Percentiles rank a stretch among this genome's conserved stretches.
Conservation (phyloP, 371 early-diverging fungal genomes). For the Saksenaea vasiformis region DNA sequence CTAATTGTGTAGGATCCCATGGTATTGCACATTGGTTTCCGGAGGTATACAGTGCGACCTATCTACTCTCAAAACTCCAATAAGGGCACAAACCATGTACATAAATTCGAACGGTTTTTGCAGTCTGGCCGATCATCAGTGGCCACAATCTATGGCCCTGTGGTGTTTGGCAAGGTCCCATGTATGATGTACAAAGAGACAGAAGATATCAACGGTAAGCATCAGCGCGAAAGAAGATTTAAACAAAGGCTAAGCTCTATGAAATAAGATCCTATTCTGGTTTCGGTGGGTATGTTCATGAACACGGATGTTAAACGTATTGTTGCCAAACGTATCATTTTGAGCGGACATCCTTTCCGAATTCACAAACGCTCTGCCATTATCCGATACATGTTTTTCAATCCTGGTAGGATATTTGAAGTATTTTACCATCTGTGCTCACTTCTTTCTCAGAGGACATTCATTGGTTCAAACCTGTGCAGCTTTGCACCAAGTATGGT, state of each 20-base stretch:
- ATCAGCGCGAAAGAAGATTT: background rate
- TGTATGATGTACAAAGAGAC: conserved; percentile 74
- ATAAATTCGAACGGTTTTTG: conserved; percentile 92
- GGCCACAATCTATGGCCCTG: conserved; percentile 88
- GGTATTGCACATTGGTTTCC: conserved; percentile 86
- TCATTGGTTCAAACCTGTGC: conserved; percentile 92
- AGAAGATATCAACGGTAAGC: conserved; percentile 58
- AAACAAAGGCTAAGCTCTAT: background rate
- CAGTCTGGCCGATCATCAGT: conserved; percentile 70
- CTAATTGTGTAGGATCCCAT: conserved; percentile 74
- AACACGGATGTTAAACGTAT: conserved; percentile 84
- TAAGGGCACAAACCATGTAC: conserved; percentile 86
- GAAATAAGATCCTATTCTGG: conserved; percentile 59
- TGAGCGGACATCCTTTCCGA: conserved; percentile 95
- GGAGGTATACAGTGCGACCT: conserved; percentile 81
- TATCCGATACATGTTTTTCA: conserved; percentile 96
- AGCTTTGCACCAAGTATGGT: conserved; percentile 88
- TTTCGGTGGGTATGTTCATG: conserved; percentile 80
- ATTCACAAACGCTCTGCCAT: conserved; percentile 91
- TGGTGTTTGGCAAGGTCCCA: conserved; percentile 82
- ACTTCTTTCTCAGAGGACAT: conserved; percentile 67
- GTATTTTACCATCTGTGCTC: background rate
- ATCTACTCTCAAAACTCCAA: conserved; percentile 88
- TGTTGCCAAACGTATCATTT: conserved; percentile 90
- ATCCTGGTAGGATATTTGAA: conserved; percentile 45